Evolutionary conservation across 371 early-diverging fungal species (phyloP), one percentile per base, ranked within the genome.

Genomic region (Chytridium lagenaria): DNA sequence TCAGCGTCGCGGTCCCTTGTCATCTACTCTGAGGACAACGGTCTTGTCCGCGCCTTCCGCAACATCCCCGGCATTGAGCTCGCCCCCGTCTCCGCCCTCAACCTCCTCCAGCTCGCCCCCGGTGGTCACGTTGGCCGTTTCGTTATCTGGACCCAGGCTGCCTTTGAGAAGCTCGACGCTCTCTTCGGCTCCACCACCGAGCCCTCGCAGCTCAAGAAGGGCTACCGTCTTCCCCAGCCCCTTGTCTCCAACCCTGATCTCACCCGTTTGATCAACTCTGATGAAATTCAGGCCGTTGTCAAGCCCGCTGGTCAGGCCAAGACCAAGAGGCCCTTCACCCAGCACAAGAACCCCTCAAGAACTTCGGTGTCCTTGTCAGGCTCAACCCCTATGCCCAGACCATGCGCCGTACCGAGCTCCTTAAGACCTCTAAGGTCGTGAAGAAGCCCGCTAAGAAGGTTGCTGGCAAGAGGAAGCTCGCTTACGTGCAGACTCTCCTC

Each of bases 101-200:
- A 98, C 94, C 88, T 99, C 83, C 90, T 99, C 80, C 95, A 98
- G 88, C 91, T 99, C 71, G 98, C 99, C 77, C 99, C 99, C 72
- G 99, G 99, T 89, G 99, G 99, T 83, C 97, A 99, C 90, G 87
- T 98, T 77, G 99, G 99, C 77, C 97, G 99, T 85, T 98, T 99
- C 89, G 89, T 98, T 87, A 95, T 99, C 92, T 99, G 99, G 99
- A 98, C 99, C 81, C 91, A 97, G 87, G 84, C 90, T 70, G 99
- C 99, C 74, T 95, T 99, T 84, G 92, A 92, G 81, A 90, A 93
- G 72, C 91, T 99, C 78, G 95, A 98, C 88, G 87, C 90, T 79
- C 87, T 99, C 83, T 99, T 92, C 86, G 99, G 99, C 85, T 92
- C 97, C 76, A 87, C 90, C 86, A 89, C 90, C 81, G 86, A 87